These are phyloP conservation scores for Eleusine indica DNA, from an alignment of 176 grass and related monocot species.

Conservation along the genomic window DNA sequence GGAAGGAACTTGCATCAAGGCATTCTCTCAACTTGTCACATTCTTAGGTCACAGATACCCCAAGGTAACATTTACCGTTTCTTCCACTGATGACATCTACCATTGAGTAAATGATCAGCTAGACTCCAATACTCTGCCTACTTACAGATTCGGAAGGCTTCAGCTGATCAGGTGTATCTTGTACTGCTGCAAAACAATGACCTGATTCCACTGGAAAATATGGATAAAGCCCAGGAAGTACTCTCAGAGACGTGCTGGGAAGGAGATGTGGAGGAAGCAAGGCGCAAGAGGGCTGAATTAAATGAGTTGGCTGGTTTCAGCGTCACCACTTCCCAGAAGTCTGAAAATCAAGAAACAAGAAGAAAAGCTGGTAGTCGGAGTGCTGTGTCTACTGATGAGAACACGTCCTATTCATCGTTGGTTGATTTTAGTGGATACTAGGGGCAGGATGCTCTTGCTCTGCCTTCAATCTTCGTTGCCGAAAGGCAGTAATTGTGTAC, in stretches of 20 bases:
- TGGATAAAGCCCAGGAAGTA: conserved; percentile 68
- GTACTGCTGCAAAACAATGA: conserved; percentile 73
- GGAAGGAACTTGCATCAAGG: conserved; percentile 53
- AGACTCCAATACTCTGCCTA: conserved; percentile 24
- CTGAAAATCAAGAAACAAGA: conserved; percentile 35
- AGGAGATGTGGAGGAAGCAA: conserved; percentile 71
- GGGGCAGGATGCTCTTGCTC: neutral
- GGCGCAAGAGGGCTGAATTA: conserved; percentile 53
- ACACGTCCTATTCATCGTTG: conserved; percentile 85
- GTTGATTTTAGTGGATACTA: conserved; percentile 91
- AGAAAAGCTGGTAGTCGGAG: neutral
- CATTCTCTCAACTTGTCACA: conserved; percentile 75
- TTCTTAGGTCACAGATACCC: conserved; percentile 92
- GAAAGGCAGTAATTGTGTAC: neutral
- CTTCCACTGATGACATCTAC: neutral
- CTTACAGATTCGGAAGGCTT: conserved; percentile 75
- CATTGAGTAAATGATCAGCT: neutral
- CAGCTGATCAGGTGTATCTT: conserved; percentile 93
- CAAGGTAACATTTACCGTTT: conserved; percentile 59
- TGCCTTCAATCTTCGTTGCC: neutral
- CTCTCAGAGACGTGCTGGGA: conserved; percentile 87
- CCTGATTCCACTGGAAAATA: conserved; percentile 49
- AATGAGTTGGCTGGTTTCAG: conserved; percentile 63
- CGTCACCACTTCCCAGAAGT: conserved; percentile 17
- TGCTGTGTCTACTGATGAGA: conserved; percentile 61